These are phyloP conservation scores for Chaetomium cochliodes DNA, from an alignment of 495 filamentous ascomycete genomes.

Conservation along the genomic window DNA sequence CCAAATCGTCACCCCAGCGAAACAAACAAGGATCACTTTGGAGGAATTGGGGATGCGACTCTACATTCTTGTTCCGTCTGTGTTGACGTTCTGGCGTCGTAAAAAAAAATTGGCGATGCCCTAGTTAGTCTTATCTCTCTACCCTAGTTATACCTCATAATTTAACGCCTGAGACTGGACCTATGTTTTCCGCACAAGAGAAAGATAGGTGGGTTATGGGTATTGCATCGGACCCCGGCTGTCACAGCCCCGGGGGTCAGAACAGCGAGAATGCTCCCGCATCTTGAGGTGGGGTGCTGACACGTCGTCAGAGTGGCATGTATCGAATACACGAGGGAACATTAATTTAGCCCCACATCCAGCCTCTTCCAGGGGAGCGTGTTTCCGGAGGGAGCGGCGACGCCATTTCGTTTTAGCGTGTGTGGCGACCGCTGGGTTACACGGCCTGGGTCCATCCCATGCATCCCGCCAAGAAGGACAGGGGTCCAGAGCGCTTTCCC, in stretches of 20 bases:
- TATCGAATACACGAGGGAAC: not conserved
- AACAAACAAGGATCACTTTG: no score
- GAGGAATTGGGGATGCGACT: no score
- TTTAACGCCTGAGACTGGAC: no score
- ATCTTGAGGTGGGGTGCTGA: not conserved
- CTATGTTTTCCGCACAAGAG: no score
- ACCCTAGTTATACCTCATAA: no score
- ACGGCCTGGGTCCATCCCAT: slow-evolving; percentile 23
- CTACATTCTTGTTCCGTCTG: no score
- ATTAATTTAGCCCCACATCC: slow-evolving; percentile 19
- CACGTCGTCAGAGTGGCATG: not conserved
- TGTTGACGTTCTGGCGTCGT: no score
- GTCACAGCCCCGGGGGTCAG: not conserved
- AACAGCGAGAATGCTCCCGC: not conserved
- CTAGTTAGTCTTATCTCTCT: no score
- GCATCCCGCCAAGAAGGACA: slow-evolving; percentile 30
- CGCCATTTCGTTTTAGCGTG: slow-evolving; percentile 33
- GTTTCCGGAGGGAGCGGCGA: slow-evolving; percentile 40
- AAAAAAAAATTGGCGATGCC: no score
- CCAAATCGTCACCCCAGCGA: no score
- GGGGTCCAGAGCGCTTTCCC: slow-evolving; percentile 23
- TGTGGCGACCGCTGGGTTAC: slow-evolving; percentile 34
- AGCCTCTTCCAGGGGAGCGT: slow-evolving; percentile 29
- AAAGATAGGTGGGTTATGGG: no score
- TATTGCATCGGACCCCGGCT: no score